Base-by-base conservation (phyloP, 306 rosid genomes). In the Arachis hypogaea region DNA sequence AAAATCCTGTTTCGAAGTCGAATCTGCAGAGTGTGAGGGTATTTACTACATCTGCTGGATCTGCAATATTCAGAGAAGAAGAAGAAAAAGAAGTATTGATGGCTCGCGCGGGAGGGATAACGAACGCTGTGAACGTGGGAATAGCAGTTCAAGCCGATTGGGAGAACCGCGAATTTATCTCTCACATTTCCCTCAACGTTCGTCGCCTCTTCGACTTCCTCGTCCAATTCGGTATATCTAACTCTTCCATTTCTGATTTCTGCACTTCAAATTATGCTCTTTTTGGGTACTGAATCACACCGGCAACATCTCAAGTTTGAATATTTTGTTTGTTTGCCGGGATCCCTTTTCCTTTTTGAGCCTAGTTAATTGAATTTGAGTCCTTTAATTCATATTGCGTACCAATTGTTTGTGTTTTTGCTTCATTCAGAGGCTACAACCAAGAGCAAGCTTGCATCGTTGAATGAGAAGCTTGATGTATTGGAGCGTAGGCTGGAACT, bases 121-220 rank as follows among this genome's bases (percentile, higher is more conserved):
- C 96, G 14, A 92, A 91, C 64, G 96, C 97, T 4, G 98, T 94
- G 11, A 94, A 94, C 69, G 98, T 94, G 0, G 96, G 98, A 12
- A 94, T 94, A 22, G 98, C 96, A 0, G 98, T 94, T 28, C 98
- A 94, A 84, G 98, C 98, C 11, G 98, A 94, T 66, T 94, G 98
- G 98, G 98, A 94, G 61, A 94, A 91, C 56, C 95, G 98, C 74
- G 98, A 94, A 81, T 94, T 94, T 90, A 91, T 94, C 73, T 94
- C 98, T 66, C 95, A 94, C 78, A 84, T 94, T 80, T 94, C 98
- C 65, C 92, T 91, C 85, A 94, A 94, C 45, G 96, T 94, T 66
- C 96, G 96, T 46, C 98, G 97, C 75, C 98, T 94, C 85, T 94
- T 94, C 78, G 98, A 94, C 50, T 94, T 94, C 87, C 98, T 94